Evolutionary conservation across 257 asterid genomes (phyloP).

Genomic region (Eustoma russellianum): DNA sequence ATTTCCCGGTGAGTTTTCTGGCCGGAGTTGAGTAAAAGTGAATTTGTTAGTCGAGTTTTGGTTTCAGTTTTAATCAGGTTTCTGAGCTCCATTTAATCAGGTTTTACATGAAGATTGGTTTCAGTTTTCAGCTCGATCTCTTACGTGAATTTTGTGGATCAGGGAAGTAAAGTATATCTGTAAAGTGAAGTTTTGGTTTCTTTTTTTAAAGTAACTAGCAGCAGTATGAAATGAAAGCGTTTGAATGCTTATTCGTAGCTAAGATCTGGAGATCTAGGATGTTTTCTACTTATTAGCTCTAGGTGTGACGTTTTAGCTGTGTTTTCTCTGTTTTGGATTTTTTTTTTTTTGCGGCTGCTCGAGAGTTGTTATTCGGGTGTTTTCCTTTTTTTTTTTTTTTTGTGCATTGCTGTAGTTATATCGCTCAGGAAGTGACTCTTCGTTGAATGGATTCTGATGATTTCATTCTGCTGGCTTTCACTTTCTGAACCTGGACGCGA

Average conservation of each 20-base stretch:
- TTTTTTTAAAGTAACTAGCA: background rate
- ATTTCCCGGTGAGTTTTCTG: conserved; percentile 39
- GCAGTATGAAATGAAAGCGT: background rate
- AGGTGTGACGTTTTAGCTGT: too few relatives aligned
- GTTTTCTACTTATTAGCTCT: background rate
- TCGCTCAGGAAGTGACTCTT: background rate
- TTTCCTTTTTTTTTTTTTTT: too few relatives aligned
- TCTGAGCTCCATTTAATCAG: conserved; percentile 1
- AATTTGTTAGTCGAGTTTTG: conserved; percentile 8
- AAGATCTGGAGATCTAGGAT: conserved; percentile 5
- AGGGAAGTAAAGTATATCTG: background rate
- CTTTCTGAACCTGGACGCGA: conserved; percentile 29
- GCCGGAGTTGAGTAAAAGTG: conserved; percentile 15
- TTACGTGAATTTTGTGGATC: too few relatives aligned
- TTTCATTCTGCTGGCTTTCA: conserved; percentile 15
- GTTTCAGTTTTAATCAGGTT: conserved; percentile 3
- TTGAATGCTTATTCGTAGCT: background rate
- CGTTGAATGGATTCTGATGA: conserved; percentile 14
- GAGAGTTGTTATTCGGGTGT: too few relatives aligned
- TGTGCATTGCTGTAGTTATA: conserved; percentile 1
- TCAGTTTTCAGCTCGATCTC: conserved; percentile 2
- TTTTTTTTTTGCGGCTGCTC: too few relatives aligned
- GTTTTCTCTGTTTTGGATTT: too few relatives aligned
- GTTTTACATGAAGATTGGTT: background rate
- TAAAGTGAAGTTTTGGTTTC: background rate